Percentiles rank a stretch among this genome's conserved stretches.
Evolutionary conservation across 495 filamentous ascomycete species (phyloP).

Genomic region (Neurospora africana): DNA sequence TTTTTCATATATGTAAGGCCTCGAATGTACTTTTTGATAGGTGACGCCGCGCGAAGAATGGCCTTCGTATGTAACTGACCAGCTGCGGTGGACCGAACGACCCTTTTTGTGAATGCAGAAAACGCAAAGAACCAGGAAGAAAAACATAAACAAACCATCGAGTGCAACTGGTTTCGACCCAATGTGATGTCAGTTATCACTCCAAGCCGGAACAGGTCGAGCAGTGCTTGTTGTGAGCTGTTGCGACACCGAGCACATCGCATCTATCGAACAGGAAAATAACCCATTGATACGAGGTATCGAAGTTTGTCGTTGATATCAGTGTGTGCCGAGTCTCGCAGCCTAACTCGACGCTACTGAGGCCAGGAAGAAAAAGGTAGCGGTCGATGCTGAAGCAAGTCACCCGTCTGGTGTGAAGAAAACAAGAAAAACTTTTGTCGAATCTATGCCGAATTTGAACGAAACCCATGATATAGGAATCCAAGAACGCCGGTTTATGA

Average conservation of each 20-base stretch:
- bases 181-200: background rate
- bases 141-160: constrained; percentile 2
- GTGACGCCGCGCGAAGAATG: background rate
- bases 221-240: background rate
- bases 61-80: background rate
- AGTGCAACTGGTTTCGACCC: background rate
- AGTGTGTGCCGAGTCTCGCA: background rate
- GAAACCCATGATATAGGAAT: constrained; percentile 11
- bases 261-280: background rate
- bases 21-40: background rate
- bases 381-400: background rate
- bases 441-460: constrained; percentile 22
- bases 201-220: background rate
- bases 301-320: background rate
- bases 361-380: background rate
- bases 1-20: constrained; percentile 10
- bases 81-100: constrained; percentile 1
- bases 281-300: background rate
- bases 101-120: constrained; percentile 6
- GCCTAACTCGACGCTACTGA: background rate
- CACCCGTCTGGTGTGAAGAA: background rate
- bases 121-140: background rate
- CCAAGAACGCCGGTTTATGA: constrained; percentile 26
- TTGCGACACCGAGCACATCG: background rate
- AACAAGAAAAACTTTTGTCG: constrained; percentile 14